These are phyloP conservation scores for Gossypium schwendimanii DNA, from an alignment of 441 rosid genomes.

Conservation along the genomic window DNA sequence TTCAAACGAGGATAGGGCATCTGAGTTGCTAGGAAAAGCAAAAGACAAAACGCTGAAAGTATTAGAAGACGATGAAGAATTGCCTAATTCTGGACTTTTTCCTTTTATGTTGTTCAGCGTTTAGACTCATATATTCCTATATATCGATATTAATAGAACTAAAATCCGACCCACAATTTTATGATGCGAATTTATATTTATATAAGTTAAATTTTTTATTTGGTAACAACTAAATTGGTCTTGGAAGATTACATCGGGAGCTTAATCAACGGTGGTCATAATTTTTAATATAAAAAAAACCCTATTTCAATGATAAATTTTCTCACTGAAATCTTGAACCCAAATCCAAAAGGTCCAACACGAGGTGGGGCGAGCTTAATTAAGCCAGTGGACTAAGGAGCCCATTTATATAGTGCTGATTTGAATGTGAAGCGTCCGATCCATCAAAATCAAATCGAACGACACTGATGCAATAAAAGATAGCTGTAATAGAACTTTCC, in stretches of 20 bases:
- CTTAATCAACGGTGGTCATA: too few species aligned
- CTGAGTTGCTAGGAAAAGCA: slow-evolving; percentile 54
- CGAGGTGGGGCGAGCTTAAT: neutral
- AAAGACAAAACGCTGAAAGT: slow-evolving; percentile 61
- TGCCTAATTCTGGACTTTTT: slow-evolving; percentile 64
- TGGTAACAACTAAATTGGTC: too few species aligned
- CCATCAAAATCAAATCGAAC: neutral
- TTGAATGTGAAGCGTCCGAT: slow-evolving; percentile 3
- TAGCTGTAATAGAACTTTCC: neutral
- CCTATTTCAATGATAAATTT: too few species aligned
- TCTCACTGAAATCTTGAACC: neutral
- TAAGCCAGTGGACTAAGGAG: neutral
- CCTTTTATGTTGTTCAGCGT: too few species aligned
- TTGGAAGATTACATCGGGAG: too few species aligned
- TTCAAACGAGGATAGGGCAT: slow-evolving; percentile 47
- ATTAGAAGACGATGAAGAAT: slow-evolving; percentile 59
- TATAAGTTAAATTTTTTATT: too few species aligned
- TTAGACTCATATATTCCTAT: too few species aligned
- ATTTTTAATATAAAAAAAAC: too few species aligned
- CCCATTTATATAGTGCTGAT: neutral
- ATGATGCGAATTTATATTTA: too few species aligned
- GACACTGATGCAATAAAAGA: neutral
- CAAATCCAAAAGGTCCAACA: neutral
- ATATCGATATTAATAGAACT: too few species aligned
- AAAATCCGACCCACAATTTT: too few species aligned